phyloP scores from a whole-genome alignment of 345 rosid species.

The Psidium guajava region DNA sequence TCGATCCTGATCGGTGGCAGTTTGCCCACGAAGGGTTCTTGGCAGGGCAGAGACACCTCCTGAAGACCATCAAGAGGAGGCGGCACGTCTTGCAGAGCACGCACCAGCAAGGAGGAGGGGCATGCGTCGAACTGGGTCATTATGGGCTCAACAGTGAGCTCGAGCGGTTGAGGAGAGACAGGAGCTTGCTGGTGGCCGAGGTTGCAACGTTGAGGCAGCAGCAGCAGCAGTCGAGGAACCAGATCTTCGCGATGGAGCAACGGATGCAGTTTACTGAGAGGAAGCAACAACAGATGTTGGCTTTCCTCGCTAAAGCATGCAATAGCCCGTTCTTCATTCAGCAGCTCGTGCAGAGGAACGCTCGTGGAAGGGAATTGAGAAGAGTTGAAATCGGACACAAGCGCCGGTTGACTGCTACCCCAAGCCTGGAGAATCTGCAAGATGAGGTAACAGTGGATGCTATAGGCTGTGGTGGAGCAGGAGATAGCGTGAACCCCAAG shows the following conservation, averaged over 20 bases:
- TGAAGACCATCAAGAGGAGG: conserved; percentile 70
- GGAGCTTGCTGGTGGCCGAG: conserved; percentile 40
- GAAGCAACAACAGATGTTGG: conserved; percentile 67
- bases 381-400: conserved; percentile 41
- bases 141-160: conserved; percentile 55
- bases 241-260: conserved; percentile 39
- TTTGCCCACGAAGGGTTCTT: conserved; percentile 85
- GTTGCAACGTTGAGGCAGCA: conserved; percentile 54
- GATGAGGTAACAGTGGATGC: neutral
- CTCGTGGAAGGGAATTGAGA: conserved; percentile 16
- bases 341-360: conserved; percentile 28
- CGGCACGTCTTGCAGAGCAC: conserved; percentile 22
- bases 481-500: neutral
- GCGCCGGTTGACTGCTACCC: conserved; percentile 40
- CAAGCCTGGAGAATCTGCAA: conserved; percentile 34
- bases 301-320: conserved; percentile 65
- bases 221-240: conserved; percentile 48
- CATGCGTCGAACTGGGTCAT: conserved; percentile 62
- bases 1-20: conserved; percentile 89
- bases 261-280: conserved; percentile 40
- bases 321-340: conserved; percentile 39
- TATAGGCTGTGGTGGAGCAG: neutral
- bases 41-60: conserved; percentile 74
- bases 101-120: conserved; percentile 34
- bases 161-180: conserved; percentile 52